Conservation (phyloP, 495 filamentous ascomycete genomes). For the Aspergillus biplanus region DNA sequence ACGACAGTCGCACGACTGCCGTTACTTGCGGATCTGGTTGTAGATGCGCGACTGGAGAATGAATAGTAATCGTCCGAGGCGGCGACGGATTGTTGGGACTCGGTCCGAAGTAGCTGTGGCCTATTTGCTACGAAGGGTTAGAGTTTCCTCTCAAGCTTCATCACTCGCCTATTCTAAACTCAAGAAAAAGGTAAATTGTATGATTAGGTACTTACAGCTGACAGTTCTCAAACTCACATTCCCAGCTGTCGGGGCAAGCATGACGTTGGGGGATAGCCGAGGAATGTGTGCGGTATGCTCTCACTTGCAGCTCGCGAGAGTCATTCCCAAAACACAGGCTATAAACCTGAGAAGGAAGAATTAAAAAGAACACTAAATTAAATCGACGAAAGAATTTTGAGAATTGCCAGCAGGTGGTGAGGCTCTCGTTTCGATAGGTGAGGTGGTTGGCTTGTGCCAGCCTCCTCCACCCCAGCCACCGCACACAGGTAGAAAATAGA, state of each 20-base stretch:
- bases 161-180: neutral
- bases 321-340: conserved; percentile 26
- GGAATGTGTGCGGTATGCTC: conserved; percentile 24
- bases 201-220: conserved; percentile 34
- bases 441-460: conserved; percentile 23
- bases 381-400: conserved; percentile 11
- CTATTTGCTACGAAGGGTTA: conserved; percentile 44
- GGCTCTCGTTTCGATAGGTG: neutral
- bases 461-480: conserved; percentile 30
- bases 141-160: neutral
- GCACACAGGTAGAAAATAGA: conserved; percentile 18
- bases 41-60: conserved; percentile 56
- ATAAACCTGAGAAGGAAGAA: conserved; percentile 13
- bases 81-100: conserved; percentile 62
- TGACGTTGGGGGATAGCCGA: conserved; percentile 33
- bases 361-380: neutral
- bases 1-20: conserved; percentile 53
- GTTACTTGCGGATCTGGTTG: conserved; percentile 44
- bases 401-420: neutral
- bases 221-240: conserved; percentile 41
- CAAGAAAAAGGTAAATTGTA: conserved; percentile 4
- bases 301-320: conserved; percentile 29
- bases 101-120: conserved; percentile 56
- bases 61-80: conserved; percentile 73
- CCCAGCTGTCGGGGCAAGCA: conserved; percentile 37